Percentiles rank a stretch among this genome's conserved stretches.
Conservation (phyloP, 768 basidiomycete species). For the Rhodotorula kratochvilovae region DNA sequence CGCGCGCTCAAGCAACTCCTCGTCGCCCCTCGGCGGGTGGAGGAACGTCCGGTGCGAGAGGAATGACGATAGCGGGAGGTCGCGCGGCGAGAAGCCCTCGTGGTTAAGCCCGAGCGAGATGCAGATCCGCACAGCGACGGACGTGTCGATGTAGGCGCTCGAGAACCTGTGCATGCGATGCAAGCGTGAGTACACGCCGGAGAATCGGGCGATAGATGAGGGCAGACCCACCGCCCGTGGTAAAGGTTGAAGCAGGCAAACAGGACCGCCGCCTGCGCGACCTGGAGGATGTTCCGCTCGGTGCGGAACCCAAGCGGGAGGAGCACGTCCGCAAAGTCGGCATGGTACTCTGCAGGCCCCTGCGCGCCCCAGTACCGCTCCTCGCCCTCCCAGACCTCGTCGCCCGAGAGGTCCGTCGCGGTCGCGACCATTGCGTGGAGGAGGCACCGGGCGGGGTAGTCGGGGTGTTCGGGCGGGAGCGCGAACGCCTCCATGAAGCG, state of each 20-base stretch:
- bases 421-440: constrained; percentile 8
- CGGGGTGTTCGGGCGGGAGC: background rate
- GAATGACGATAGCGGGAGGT: constrained; percentile 1
- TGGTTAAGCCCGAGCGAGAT: constrained; percentile 10
- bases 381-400: constrained; percentile 6
- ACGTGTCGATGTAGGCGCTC: constrained; percentile 4
- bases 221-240: background rate
- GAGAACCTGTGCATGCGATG: background rate
- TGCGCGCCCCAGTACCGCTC: constrained; percentile 4
- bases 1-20: background rate
- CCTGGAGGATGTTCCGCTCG: background rate
- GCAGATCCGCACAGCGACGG: constrained; percentile 10
- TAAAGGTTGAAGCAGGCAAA: background rate
- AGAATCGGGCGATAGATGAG: no score
- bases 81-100: background rate
- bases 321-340: constrained; percentile 3
- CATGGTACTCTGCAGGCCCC: background rate
- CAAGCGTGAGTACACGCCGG: no score
- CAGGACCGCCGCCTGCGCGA: constrained; percentile 11
- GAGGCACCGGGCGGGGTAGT: constrained; percentile 7
- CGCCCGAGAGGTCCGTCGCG: background rate
- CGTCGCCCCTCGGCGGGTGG: background rate
- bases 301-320: background rate
- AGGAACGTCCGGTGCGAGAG: background rate
- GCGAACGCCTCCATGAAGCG: constrained; percentile 4